Evolutionary conservation across 768 basidiomycete genomes (phyloP).

Genomic region (Russula ochroleuca): DNA sequence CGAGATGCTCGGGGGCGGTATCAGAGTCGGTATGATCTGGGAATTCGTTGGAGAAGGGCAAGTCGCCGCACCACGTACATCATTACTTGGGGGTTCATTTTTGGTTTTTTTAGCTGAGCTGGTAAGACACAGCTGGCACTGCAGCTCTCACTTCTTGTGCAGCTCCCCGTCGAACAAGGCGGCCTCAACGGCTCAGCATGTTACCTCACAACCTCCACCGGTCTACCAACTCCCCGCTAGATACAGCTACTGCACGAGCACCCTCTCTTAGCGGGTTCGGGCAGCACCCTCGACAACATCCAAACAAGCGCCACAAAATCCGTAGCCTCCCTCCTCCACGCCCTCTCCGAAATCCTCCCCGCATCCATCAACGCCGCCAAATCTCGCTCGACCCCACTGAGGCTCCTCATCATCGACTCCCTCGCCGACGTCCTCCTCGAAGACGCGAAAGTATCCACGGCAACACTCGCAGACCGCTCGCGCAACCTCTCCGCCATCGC

Average conservation of each 20-base stretch:
- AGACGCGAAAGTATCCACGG: slow-evolving; percentile 48
- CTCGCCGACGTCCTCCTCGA: slow-evolving; percentile 81
- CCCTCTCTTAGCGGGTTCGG: slow-evolving; percentile 41
- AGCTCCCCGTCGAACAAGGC: slow-evolving; percentile 54
- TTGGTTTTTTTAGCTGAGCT: slow-evolving; percentile 60
- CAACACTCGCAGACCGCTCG: slow-evolving; percentile 68
- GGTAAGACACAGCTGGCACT: slow-evolving; percentile 94
- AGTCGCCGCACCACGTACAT: slow-evolving; percentile 21
- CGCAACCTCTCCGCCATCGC: slow-evolving; percentile 65
- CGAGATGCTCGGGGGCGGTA: slow-evolving; percentile 67
- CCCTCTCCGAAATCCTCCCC: slow-evolving; percentile 54
- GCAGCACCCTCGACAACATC: slow-evolving; percentile 51
- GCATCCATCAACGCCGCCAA: slow-evolving; percentile 42
- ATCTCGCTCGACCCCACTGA: slow-evolving; percentile 51
- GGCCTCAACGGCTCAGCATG: slow-evolving; percentile 66
- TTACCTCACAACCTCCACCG: slow-evolving; percentile 71
- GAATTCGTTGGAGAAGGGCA: slow-evolving; percentile 90
- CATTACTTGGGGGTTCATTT: background rate
- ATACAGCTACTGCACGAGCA: slow-evolving; percentile 58
- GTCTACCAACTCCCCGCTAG: slow-evolving; percentile 63
- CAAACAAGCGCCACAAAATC: slow-evolving; percentile 58
- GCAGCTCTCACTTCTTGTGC: slow-evolving; percentile 75
- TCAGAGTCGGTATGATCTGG: slow-evolving; percentile 76
- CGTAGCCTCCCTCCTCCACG: slow-evolving; percentile 49
- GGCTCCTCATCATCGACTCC: slow-evolving; percentile 81